A percentile compares a stretch with the other conserved stretches of the same genome.
These are phyloP conservation scores for Periconia digitata DNA, from an alignment of 2,329 filamentous ascomycete species.

Conservation along the genomic window DNA sequence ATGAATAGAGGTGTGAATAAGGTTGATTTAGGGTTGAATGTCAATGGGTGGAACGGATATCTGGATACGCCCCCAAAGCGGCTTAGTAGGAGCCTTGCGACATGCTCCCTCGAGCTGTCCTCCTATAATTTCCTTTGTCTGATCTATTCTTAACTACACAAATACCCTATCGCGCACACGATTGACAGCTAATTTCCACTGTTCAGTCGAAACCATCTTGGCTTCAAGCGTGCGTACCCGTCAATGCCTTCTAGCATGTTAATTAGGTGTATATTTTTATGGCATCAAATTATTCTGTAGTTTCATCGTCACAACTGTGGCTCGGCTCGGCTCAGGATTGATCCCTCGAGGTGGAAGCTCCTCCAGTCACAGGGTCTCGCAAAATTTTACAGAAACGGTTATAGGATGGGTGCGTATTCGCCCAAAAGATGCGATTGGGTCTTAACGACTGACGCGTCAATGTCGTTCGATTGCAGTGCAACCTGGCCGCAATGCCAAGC, in stretches of 20 bases:
- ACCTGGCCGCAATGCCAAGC: no score
- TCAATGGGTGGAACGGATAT: slow-evolving; percentile 1
- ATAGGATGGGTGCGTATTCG: no score
- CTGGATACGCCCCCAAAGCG: neutral
- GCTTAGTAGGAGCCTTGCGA: slow-evolving; percentile 1
- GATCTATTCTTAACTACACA: neutral
- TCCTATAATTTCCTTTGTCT: neutral
- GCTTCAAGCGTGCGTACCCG: neutral
- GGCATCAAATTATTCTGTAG: no score
- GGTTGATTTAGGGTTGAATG: slow-evolving; percentile 11
- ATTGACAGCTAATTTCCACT: neutral
- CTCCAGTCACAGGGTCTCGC: no score
- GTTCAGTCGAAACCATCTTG: neutral
- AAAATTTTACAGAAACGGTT: no score
- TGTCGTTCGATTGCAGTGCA: no score
- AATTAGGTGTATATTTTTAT: no score
- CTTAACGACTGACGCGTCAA: no score
- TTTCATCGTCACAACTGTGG: neutral
- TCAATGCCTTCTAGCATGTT: no score
- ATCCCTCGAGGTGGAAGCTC: no score
- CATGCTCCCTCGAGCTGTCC: neutral
- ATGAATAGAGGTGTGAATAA: slow-evolving; percentile 11
- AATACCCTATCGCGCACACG: neutral
- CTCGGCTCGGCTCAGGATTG: no score
- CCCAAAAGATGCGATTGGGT: no score